Base-by-base conservation (phyloP, 108 stramenopile genomes). In the Cylindrotheca closterium region DNA sequence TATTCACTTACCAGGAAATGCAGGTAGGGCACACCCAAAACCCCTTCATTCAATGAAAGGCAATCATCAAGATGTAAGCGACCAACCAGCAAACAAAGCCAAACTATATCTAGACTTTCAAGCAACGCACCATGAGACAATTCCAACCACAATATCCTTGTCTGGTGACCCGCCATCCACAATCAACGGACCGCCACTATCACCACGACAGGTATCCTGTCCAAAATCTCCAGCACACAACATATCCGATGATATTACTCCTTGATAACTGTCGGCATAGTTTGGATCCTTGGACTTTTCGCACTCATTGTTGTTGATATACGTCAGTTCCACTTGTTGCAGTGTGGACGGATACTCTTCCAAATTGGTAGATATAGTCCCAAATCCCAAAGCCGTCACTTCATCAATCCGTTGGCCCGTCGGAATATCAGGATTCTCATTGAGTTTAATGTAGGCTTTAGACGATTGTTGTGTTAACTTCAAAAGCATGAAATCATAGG, bases 301-400 rank as follows among this genome's bases (percentile, higher is more conserved):
- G 46, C 73, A 78, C 10, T 63, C 75, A 28, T 65, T 45, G 26
- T 79, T 85, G 45, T 58, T 25, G 33, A 77, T 68, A 45, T 80
- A 75, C 23, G 56, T 62, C 2, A 85, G 55, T 17, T 67, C 55
- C 17, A 77, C 84, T 48, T 67, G 63, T 31, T 60, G 69, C 5
- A 83, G 67, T 0, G 31, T 29, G 30, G 68, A 30, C 2, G 68
- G 48, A 0, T 25, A 49, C 37, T 37, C 47, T 15, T 27, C 27
- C 0, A 53, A 42, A 0, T n/a, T 52, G 1, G 32, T 15, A 19
- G 64, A 10, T 31, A 78, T 71, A 55, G 74, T 81, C 17, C 88
- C 88, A 73, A 77, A 89, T 0, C 88, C 88, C 48, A 86, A 55
- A 0, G 74, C 70, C 2, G 65, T 71, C 49, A 88, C 31, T 31